Percentiles rank a stretch among this genome's conserved stretches.
These are phyloP conservation scores for Articulospora tetracladia DNA, from an alignment of 495 filamentous ascomycete species.

Conservation along the genomic window DNA sequence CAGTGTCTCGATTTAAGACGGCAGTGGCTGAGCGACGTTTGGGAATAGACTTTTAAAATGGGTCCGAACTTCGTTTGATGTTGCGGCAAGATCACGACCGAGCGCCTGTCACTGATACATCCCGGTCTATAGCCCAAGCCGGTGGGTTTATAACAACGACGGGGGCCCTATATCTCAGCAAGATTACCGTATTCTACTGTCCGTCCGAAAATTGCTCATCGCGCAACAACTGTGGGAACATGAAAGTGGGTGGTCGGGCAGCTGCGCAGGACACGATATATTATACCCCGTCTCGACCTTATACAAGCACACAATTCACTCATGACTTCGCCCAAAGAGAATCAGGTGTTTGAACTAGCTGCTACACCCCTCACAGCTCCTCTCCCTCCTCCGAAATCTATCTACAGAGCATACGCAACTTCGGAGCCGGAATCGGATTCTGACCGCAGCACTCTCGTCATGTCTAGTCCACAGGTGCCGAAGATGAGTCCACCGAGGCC, in stretches of 20 bases:
- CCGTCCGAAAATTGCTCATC: background rate
- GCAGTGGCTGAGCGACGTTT: conserved; percentile 1
- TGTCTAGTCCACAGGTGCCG: background rate
- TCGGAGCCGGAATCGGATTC: background rate
- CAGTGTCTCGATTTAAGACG: background rate
- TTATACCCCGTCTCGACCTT: background rate
- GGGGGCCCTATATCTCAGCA: background rate
- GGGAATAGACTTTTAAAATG: background rate
- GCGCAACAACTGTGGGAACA: background rate
- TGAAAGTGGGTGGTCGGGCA: background rate
- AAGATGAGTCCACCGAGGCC: background rate
- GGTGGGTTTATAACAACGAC: background rate
- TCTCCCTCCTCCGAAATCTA: background rate
- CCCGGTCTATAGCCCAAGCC: background rate
- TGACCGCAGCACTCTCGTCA: background rate
- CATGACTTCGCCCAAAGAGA: background rate
- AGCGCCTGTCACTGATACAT: background rate
- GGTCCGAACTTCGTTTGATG: background rate
- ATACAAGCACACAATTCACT: background rate
- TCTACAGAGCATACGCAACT: background rate
- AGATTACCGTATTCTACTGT: background rate
- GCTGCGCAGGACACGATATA: background rate
- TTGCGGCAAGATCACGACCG: background rate
- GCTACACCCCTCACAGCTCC: background rate
- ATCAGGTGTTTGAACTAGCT: background rate